Conservation (phyloP, 1,139 yeast genomes). For the Suhomyces ambrosiae region DNA sequence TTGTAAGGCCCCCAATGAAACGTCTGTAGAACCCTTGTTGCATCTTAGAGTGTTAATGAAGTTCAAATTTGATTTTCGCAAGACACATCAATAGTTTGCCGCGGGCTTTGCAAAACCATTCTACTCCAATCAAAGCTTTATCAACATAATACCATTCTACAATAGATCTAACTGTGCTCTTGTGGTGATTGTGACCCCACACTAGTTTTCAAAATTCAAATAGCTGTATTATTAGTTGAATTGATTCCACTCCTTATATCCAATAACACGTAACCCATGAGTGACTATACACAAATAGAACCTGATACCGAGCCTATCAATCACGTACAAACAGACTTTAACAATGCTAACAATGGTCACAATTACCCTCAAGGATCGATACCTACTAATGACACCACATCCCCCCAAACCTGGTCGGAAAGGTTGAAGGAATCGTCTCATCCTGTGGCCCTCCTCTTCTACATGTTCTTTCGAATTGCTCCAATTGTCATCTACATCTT, state of each 20-base stretch:
- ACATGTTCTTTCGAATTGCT: conserved; percentile 61
- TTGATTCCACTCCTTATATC: neutral
- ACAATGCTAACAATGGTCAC: conserved; percentile 29
- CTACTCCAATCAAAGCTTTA: no score
- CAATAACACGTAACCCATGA: conserved; percentile 11
- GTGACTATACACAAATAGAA: conserved; percentile 15
- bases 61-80: conserved; percentile 3
- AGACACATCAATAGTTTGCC: neutral
- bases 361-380: conserved; percentile 22
- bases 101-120: conserved; percentile 4
- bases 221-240: neutral
- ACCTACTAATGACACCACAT: neutral
- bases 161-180: no score
- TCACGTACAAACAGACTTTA: conserved; percentile 17
- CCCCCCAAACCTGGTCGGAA: conserved; percentile 12
- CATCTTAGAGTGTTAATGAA: conserved; percentile 8
- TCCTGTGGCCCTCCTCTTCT: conserved; percentile 72
- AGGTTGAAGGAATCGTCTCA: conserved; percentile 61
- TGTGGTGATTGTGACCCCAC: neutral
- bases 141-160: no score
- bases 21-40: conserved; percentile 26
- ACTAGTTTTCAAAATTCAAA: neutral
- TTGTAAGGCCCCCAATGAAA: conserved; percentile 42
- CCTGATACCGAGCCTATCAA: conserved; percentile 10
- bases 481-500: conserved; percentile 69